Evolutionary conservation across 1,139 yeast genomes (phyloP).

Genomic region (Nadsonia starkeyi-henricii): DNA sequence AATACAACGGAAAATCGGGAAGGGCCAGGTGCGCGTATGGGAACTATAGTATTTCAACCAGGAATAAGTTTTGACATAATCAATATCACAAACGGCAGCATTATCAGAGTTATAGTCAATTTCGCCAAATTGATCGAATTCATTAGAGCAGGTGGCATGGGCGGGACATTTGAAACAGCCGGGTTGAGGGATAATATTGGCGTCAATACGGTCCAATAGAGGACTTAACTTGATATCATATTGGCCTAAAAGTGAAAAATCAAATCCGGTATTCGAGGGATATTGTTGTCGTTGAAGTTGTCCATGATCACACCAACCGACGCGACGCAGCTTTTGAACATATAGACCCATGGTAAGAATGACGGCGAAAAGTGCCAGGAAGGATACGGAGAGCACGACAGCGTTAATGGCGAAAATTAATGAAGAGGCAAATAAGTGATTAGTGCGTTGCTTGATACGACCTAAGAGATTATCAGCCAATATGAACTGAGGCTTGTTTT

Average conservation of each 20-base stretch:
- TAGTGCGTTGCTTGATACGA: neutral
- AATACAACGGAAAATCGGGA: neutral
- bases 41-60: neutral
- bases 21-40: neutral
- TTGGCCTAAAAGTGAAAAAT: neutral
- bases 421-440: neutral
- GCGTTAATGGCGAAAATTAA: neutral
- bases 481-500: neutral
- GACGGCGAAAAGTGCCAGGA: neutral
- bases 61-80: neutral
- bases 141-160: neutral
- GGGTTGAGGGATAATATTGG: neutral
- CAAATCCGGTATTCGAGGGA: neutral
- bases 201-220: neutral
- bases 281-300: neutral
- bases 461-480: neutral
- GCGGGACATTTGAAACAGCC: neutral
- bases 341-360: neutral
- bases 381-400: neutral
- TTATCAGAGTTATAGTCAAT: neutral
- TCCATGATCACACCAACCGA: neutral
- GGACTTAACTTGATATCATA: neutral
- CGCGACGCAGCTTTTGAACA: neutral
- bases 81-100: neutral
- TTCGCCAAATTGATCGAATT: neutral